A percentile compares a stretch with the other conserved stretches of the same genome.
Evolutionary conservation across 2,329 filamentous ascomycete genomes (phyloP).

Genomic region (Fusarium dimerum): DNA sequence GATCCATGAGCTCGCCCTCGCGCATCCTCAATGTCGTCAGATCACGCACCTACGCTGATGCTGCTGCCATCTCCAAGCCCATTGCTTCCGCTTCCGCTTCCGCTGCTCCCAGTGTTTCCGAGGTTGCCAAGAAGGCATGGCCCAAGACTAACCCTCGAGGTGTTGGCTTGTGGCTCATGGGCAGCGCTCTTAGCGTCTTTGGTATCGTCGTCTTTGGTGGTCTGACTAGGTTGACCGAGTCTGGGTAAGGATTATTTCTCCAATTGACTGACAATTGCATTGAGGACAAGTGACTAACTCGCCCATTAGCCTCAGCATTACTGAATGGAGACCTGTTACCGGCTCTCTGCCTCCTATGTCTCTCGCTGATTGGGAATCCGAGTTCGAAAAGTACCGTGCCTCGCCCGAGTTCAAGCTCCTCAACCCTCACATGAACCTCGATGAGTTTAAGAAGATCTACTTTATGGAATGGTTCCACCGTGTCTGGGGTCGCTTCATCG

Average conservation of each 20-base stretch:
- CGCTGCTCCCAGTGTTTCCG: conserved; percentile 22
- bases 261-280: neutral
- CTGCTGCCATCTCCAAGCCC: conserved; percentile 31
- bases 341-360: conserved; percentile 84
- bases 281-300: neutral
- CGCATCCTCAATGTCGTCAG: conserved; percentile 43
- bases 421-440: conserved; percentile 89
- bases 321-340: conserved; percentile 97
- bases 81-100: conserved; percentile 27
- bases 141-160: conserved; percentile 69
- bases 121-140: conserved; percentile 42
- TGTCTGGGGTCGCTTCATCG: conserved; percentile 90
- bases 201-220: conserved; percentile 96
- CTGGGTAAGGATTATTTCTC: conserved; percentile 66
- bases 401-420: conserved; percentile 91
- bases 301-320: conserved; percentile 78
- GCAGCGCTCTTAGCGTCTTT: conserved; percentile 89
- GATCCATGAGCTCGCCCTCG: conserved; percentile 32
- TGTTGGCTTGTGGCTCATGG: conserved; percentile 91
- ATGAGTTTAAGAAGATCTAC: conserved; percentile 98
- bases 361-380: conserved; percentile 81
- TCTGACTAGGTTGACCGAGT: conserved; percentile 91
- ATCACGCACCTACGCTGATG: conserved; percentile 41
- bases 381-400: conserved; percentile 88
- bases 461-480: conserved; percentile 99